A percentile compares a stretch with the other conserved stretches of the same genome.
Evolutionary conservation across 768 basidiomycete species (phyloP).

Genomic region (Tricholoma sp.): DNA sequence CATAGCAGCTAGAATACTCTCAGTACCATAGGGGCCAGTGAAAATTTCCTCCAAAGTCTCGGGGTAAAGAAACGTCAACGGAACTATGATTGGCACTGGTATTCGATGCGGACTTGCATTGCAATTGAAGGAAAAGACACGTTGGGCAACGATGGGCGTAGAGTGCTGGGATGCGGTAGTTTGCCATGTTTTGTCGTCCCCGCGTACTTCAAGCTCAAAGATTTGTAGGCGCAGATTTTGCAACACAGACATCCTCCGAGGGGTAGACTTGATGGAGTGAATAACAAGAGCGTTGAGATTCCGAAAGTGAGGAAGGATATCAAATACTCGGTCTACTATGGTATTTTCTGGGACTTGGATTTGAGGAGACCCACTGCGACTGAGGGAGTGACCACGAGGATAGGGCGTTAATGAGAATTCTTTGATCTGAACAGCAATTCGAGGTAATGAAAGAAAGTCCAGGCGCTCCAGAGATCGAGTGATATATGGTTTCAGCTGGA

Average conservation of each 20-base stretch:
- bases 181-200: conserved; percentile 9
- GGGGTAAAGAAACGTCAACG: conserved; percentile 11
- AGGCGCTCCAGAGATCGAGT: conserved; percentile 10
- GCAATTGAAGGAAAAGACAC: conserved; percentile 11
- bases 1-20: conserved; percentile 10
- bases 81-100: conserved; percentile 1
- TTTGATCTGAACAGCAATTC: conserved; percentile 8
- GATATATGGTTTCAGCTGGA: conserved; percentile 10
- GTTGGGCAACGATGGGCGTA: conserved; percentile 12
- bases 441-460: conserved; percentile 8
- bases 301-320: conserved; percentile 8
- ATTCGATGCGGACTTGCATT: conserved; percentile 8
- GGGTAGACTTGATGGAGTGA: conserved; percentile 9
- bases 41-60: conserved; percentile 7
- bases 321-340: conserved; percentile 6
- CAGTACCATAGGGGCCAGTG: conserved; percentile 14
- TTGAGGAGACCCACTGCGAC: conserved; percentile 7
- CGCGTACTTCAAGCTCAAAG: conserved; percentile 15
- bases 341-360: conserved; percentile 11
- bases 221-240: conserved; percentile 2
- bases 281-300: conserved; percentile 13
- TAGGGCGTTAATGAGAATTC: conserved; percentile 14
- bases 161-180: conserved; percentile 1
- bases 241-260: conserved; percentile 5
- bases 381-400: conserved; percentile 14